phyloP scores from a whole-genome alignment of 139 green algal species.

The Haematococcus sp. region DNA sequence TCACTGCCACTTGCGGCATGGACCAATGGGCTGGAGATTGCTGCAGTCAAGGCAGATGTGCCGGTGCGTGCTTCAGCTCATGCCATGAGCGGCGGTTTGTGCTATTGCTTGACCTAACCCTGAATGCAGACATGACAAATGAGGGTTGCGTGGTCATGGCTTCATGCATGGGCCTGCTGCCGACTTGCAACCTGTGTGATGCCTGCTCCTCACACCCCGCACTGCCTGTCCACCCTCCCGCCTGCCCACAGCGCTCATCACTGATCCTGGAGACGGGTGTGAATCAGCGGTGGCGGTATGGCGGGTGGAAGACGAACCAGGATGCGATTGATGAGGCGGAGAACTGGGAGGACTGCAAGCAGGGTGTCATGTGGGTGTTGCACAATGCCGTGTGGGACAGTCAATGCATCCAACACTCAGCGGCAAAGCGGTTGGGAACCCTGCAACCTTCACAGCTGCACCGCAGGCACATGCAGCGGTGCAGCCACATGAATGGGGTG shows the following conservation, averaged over 20 bases:
- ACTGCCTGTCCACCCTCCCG: too few relatives aligned
- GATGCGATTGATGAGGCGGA: constrained; percentile 81
- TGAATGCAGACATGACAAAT: too few relatives aligned
- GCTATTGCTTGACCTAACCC: too few relatives aligned
- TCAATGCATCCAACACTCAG: background rate
- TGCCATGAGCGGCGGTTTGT: too few relatives aligned
- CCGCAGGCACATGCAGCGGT: background rate
- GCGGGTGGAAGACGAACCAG: constrained; percentile 65
- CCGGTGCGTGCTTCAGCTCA: constrained; percentile 4
- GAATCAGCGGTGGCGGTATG: constrained; percentile 89
- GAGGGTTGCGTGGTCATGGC: too few relatives aligned
- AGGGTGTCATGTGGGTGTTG: constrained; percentile 49
- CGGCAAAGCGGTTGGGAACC: too few relatives aligned
- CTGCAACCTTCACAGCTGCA: too few relatives aligned
- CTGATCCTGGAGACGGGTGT: constrained; percentile 96
- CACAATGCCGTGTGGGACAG: background rate
- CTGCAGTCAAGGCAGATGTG: constrained; percentile 59
- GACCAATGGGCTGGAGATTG: constrained; percentile 94
- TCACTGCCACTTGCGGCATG: constrained; percentile 88
- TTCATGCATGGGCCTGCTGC: too few relatives aligned
- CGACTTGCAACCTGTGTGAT: too few relatives aligned
- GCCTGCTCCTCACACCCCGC: too few relatives aligned
- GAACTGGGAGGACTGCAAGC: constrained; percentile 91
- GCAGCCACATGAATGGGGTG: background rate
- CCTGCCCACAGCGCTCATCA: constrained; percentile 52